These are phyloP conservation scores for Ustilago loliicola DNA, from an alignment of 1,284 basidiomycete species.

Conservation along the genomic window DNA sequence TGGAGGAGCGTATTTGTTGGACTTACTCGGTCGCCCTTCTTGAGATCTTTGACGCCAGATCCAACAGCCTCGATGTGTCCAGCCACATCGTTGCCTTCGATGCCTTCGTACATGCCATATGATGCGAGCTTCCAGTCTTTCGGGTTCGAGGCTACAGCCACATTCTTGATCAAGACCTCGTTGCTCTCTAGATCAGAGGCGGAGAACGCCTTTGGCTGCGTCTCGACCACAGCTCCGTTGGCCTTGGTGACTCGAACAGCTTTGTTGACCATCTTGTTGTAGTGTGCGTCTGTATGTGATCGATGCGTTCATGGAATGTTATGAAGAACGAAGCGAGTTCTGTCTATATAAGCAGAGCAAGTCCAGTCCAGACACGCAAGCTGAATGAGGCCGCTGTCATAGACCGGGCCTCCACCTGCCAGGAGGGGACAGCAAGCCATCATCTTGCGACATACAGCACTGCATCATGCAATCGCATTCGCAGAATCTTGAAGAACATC, in stretches of 20 bases:
- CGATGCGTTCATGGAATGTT: too few species aligned
- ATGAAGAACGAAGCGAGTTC: neutral
- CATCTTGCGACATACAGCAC: neutral
- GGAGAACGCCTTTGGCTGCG: constrained; percentile 17
- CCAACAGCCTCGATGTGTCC: constrained; percentile 50
- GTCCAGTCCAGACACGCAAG: neutral
- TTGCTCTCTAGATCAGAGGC: constrained; percentile 24
- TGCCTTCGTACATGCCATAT: constrained; percentile 19
- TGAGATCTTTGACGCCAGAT: constrained; percentile 57
- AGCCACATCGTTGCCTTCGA: constrained; percentile 69
- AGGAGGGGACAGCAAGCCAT: neutral
- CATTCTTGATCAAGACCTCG: constrained; percentile 70
- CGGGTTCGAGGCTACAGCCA: constrained; percentile 69
- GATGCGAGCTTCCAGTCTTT: constrained; percentile 69
- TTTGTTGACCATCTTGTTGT: constrained; percentile 31
- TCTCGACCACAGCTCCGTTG: constrained; percentile 33
- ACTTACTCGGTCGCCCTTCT: constrained; percentile 61
- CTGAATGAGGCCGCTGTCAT: neutral
- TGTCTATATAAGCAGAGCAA: neutral
- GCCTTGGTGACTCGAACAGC: constrained; percentile 43
- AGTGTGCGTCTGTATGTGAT: neutral
- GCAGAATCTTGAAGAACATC: neutral
- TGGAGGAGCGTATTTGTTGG: neutral
- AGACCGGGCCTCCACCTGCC: neutral
- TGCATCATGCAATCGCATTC: neutral